Base-by-base conservation (phyloP, 2,329 filamentous ascomycete genomes). In the Botrytis porri region DNA sequence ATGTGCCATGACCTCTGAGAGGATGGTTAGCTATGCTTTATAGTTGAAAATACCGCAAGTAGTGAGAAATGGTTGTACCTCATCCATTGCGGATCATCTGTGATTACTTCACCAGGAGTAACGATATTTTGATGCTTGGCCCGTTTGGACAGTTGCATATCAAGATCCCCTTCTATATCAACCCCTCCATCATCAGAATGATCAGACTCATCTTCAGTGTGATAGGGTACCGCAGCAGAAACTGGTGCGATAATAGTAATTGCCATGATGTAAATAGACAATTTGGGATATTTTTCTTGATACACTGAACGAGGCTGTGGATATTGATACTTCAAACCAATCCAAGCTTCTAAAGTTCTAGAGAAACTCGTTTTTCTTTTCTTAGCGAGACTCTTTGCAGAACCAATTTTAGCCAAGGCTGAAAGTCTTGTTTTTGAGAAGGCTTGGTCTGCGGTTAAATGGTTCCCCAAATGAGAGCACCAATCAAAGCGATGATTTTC, bases 11-110 rank as follows among this genome's bases (percentile, higher is more conserved):
- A 79, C 96, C 96, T 84, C 94, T 93, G n/a, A 10, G 80, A 54
- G 54, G 16, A 43, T 61, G 45, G 69, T 80, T 76, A 79, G 77
- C 59, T 72, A 73, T 22, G 48, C 43, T 9, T 29, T 18, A 4
- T 45, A 43, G 48, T 69, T 39, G n/a, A 25, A n/a, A 25, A 22
- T 0, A 37, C 43, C 37, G n/a, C 41, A 41, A 22, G 4, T 3
- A 29, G 29, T 39, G 32, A 32, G 37, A 7, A 29, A 32, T n/a
- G 14, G 12, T 76, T 84, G 70, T 83, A 90, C 88, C 90, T 90
- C 95, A 98, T 98, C 94, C 94, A 98, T 85, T 98, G 94, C n/a
- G 94, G 88, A 82, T 98, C 94, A 76, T 91, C 88, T 18, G 95
- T 98, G 78, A 98, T 93, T 74, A 92, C 84, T 81, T 97, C 93